phyloP scores from a whole-genome alignment of 805 yeast genomes.

The Kuraishia borneana region DNA sequence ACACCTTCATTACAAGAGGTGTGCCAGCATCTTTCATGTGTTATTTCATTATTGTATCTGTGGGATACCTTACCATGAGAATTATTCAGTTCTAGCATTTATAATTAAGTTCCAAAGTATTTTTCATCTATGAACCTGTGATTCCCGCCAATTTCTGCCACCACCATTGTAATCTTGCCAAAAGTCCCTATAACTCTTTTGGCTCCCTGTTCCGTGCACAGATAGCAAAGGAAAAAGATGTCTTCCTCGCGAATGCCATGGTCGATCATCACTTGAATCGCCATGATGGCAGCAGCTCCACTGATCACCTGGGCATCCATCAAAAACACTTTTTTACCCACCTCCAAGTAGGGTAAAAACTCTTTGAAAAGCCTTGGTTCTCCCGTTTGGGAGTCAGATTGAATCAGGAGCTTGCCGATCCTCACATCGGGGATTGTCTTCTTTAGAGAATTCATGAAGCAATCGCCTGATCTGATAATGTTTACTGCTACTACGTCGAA shows the following conservation, averaged over 20 bases:
- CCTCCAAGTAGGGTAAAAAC: constrained; percentile 38
- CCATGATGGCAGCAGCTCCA: constrained; percentile 94
- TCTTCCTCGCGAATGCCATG: constrained; percentile 55
- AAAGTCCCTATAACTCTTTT: constrained; percentile 67
- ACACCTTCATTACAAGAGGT: constrained; percentile 81
- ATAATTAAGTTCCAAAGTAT: constrained; percentile 58
- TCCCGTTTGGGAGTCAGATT: constrained; percentile 81
- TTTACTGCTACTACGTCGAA: constrained; percentile 61
- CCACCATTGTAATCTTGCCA: constrained; percentile 54
- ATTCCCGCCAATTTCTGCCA: constrained; percentile 45
- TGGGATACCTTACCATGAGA: constrained; percentile 71
- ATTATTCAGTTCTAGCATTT: constrained; percentile 32
- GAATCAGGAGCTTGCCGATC: constrained; percentile 78
- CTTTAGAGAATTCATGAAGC: constrained; percentile 72
- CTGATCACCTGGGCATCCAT: constrained; percentile 84
- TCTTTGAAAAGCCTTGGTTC: constrained; percentile 90
- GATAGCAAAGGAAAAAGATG: constrained; percentile 58
- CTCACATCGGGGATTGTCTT: constrained; percentile 68
- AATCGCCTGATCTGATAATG: constrained; percentile 85
- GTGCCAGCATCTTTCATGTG: constrained; percentile 78
- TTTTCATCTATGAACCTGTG: constrained; percentile 58
- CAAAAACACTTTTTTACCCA: constrained; percentile 39
- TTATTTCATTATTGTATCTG: constrained; percentile 58
- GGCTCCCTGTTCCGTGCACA: constrained; percentile 73
- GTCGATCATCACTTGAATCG: constrained; percentile 76